phyloP scores from a whole-genome alignment of 2,329 filamentous ascomycete genomes.

The Blastomyces gilchristii region DNA sequence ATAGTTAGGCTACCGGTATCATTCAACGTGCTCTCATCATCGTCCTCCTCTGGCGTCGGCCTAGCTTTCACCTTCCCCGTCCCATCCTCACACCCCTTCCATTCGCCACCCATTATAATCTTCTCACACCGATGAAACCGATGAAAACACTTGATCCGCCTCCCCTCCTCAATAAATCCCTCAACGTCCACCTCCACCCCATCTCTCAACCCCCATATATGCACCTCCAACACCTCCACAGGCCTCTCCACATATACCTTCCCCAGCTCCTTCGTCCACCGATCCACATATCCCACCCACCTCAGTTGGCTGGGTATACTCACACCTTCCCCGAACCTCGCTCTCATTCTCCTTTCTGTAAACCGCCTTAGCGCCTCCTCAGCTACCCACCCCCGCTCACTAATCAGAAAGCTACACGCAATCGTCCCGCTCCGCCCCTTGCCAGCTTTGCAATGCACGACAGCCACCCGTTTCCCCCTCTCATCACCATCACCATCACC shows the following conservation, averaged over 20 bases:
- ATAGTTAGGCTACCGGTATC: neutral
- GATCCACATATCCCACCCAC: constrained; percentile 79
- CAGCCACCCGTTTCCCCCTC: constrained; percentile 54
- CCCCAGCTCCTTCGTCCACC: constrained; percentile 60
- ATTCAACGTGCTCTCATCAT: neutral
- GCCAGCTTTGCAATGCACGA: constrained; percentile 95
- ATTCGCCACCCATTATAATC: constrained; percentile 42
- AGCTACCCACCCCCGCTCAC: constrained; percentile 63
- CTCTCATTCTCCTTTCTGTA: constrained; percentile 79
- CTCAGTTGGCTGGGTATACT: constrained; percentile 87
- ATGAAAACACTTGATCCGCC: constrained; percentile 73
- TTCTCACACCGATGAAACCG: constrained; percentile 65
- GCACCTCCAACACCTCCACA: constrained; percentile 78
- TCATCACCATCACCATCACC: neutral
- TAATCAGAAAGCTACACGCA: constrained; percentile 80
- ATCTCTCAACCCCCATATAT: constrained; percentile 77
- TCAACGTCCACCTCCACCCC: constrained; percentile 82
- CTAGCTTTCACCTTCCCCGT: neutral
- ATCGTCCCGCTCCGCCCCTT: constrained; percentile 88
- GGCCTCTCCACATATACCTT: constrained; percentile 75
- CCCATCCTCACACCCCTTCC: constrained; percentile 20
- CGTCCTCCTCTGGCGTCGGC: neutral
- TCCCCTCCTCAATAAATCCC: constrained; percentile 80
- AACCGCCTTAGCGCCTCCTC: constrained; percentile 56
- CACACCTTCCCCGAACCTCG: constrained; percentile 77